Base-by-base conservation (phyloP, 805 yeast genomes). In the Candida nonsorbophila region DNA sequence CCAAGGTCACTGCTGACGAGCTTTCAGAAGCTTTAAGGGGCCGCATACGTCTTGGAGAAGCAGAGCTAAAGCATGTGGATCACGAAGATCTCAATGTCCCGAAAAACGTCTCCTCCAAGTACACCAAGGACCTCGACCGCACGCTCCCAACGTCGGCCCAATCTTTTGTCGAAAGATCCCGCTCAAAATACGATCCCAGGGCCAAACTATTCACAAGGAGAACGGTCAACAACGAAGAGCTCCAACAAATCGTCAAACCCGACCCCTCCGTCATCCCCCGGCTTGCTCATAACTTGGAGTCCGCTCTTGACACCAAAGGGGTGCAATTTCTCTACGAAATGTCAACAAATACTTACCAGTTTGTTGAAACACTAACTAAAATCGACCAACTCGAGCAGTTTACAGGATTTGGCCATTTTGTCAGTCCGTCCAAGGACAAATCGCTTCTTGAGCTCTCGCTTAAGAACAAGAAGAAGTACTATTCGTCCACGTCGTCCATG, bases 401-500 rank as follows among this genome's bases (percentile, higher is more conserved):
- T 42, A 76, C 84, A 45, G 77, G 78, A 45, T 54, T 83, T 16
- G 55, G 75, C 1, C 55, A 60, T 4, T 88, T 79, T 44, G 69
- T 77, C 6, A 69, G 85, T 0, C 78, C 94, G 0, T 73, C 84
- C 3, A 73, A 73, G 44, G 96, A 90, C 57, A 36, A 47, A 8
- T 46, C 45, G 1, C 60, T 90, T 26, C 44, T 71, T 1, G 30
- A 60, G 4, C 51, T 81, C 7, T 78, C 90, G 0, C 40, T 43
- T 12, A 33, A 38, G 25, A 40, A 33, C 28, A 43, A 41, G 23
- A 62, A 43, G 49, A 53, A 47, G 32, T 90, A 67, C 48, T 74
- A 72, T 34, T 83, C 94, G 2, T 86, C 96, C 1, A 87, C 97
- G 0, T 83, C 94, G 12, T 83, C 95, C 1, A 72, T 90, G 84